These are phyloP conservation scores for Diphasiastrum complanatum DNA, from an alignment of 83 land plant species.

Conservation along the genomic window DNA sequence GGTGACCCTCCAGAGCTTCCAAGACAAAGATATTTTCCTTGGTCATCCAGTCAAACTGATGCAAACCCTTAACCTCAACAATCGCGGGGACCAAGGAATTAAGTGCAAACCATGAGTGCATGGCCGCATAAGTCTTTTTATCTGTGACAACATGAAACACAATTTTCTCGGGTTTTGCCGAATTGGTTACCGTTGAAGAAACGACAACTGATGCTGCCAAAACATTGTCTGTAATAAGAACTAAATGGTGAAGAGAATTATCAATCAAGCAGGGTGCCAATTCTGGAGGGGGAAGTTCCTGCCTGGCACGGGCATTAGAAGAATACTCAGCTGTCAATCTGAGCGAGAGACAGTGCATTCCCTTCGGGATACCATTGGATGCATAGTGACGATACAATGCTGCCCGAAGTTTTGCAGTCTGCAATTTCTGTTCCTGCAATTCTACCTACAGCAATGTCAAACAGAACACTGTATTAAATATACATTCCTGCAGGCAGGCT, in stretches of 20 bases:
- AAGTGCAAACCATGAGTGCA: slow-evolving; percentile 95
- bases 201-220: slow-evolving; percentile 95
- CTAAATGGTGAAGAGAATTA: slow-evolving; percentile 62
- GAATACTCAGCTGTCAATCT: slow-evolving; percentile 88
- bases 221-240: slow-evolving; percentile 80
- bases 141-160: slow-evolving; percentile 90
- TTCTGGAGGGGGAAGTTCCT: slow-evolving; percentile 84
- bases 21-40: slow-evolving; percentile 78
- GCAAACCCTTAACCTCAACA: slow-evolving; percentile 81
- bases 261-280: slow-evolving; percentile 63
- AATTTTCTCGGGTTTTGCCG: slow-evolving; percentile 53
- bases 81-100: slow-evolving; percentile 63
- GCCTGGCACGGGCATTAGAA: slow-evolving; percentile 83
- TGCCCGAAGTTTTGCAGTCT: slow-evolving; percentile 69
- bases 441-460: slow-evolving; percentile 49
- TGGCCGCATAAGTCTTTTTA: slow-evolving; percentile 91
- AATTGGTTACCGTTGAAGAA: slow-evolving; percentile 52
- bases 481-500: too few species aligned
- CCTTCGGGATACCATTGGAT: slow-evolving; percentile 81
- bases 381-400: slow-evolving; percentile 77
- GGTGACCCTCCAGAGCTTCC: slow-evolving; percentile 73
- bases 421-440: slow-evolving; percentile 47
- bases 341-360: slow-evolving; percentile 75
- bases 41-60: slow-evolving; percentile 89
- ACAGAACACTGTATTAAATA: too few species aligned